Conservation (phyloP, 2,329 filamentous ascomycete species). For the Stemphylium beticola region DNA sequence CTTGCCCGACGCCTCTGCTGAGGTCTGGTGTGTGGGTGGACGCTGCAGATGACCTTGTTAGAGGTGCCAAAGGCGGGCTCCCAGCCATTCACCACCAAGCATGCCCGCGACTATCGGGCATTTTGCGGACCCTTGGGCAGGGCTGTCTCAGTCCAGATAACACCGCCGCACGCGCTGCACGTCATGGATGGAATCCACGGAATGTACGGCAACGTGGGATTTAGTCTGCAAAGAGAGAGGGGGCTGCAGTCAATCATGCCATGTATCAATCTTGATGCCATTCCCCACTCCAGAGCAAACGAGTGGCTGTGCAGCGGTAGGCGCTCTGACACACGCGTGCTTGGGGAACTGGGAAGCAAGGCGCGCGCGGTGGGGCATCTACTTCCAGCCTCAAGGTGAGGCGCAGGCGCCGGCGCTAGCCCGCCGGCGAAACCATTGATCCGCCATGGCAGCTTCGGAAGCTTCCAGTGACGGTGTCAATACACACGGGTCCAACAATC, state of each 20-base stretch:
- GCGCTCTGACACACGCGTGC: not conserved
- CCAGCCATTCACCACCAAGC: constrained; percentile 18
- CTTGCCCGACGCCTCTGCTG: constrained; percentile 19
- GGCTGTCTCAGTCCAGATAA: constrained; percentile 16
- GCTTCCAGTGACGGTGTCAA: constrained; percentile 20
- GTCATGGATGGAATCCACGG: not conserved
- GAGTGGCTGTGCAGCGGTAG: not conserved
- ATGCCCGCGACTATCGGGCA: constrained; percentile 8
- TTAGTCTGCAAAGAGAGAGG: not conserved
- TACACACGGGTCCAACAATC: constrained; percentile 4
- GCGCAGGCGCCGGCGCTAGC: not conserved
- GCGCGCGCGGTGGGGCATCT: not conserved
- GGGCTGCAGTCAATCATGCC: not conserved
- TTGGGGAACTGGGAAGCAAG: not conserved
- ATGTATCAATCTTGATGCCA: not conserved
- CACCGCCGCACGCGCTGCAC: constrained; percentile 6
- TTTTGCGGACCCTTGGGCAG: constrained; percentile 4
- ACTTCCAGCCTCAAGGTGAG: not conserved
- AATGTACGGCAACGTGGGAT: not conserved
- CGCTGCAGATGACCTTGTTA: constrained; percentile 32
- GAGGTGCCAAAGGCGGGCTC: constrained; percentile 7
- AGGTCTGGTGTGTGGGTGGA: constrained; percentile 18
- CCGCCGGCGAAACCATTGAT: constrained; percentile 17
- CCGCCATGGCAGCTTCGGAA: constrained; percentile 20
- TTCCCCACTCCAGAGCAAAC: not conserved